Base-by-base conservation (phyloP, 169 alveolate genomes). In the Babesia gibsoni region DNA sequence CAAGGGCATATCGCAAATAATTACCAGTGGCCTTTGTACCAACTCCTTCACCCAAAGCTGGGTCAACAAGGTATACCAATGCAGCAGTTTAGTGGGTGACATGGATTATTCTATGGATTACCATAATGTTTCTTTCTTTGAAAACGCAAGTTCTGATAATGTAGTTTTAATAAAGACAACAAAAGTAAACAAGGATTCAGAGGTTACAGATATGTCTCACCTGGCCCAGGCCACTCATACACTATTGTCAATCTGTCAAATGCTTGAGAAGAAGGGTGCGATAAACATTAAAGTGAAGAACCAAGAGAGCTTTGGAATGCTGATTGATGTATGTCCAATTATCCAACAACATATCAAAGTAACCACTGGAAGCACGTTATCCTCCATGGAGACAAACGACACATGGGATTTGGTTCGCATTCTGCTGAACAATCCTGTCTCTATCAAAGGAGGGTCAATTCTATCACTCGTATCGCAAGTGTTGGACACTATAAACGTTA, bases 1-100 rank as follows among this genome's bases (percentile, higher is more conserved):
- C 10, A 29, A 22, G 16, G 45, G 30, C 43, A 43, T 61, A 43
- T 43, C 72, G 32, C 72, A 32, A 46, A 56, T 39, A 12, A 43
- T 61, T 10, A 43, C 50, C 14, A 27, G 36, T 16, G 58, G 50
- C 6, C 58, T 61, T 23, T 61, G 72, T 33, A 61, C 23, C 59
- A 46, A 35, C 43, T 6, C 22, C 18, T 22, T 42, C 12, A 20
- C 72, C 23, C 46, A 61, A 9, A 49, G 46, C 29, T 61, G 72
- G 72, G 58, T 7, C 0, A n/a, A 23, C 29, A 45, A 36, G 4
- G 59, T 61, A 5, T 61, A 58, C 36, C 42, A 36, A 8, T 42
- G 72, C 30, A 12, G 25, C 0, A 50, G n/a, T 0, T n/a, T 14
- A 5, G 18, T 7, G 9, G 49, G 25, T 0, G 72, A 43, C 12